Base-by-base conservation (phyloP, 2,329 filamentous ascomycete genomes). In the Phyllosticta ampelicida region DNA sequence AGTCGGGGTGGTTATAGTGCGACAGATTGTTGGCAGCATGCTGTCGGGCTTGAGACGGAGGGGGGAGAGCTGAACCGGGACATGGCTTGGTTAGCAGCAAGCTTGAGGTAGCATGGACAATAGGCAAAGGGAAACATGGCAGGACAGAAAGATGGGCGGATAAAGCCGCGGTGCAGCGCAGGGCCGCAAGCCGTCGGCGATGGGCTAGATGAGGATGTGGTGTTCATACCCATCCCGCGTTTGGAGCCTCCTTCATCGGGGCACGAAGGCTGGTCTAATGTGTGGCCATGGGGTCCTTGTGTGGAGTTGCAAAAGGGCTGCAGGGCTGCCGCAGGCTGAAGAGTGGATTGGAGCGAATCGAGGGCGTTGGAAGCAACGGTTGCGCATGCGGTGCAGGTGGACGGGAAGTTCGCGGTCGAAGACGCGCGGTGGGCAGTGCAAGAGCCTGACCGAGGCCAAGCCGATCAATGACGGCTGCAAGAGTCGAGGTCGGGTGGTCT, bases 201-300 rank as follows among this genome's bases (percentile, higher is more conserved):
- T 9, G 6, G 30, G 36, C 23, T 44, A n/a, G 36, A 11, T n/a
- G 54, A 20, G n/a, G 48, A 21, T n/a, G 44, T 28, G 48, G 11
- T n/a, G 44, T 28, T 68, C 69, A 70, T 63, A 72, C 71, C 71
- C 70, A 72, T 72, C 65, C 67, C 68, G 68, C 66, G 65, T 66
- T 63, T 60, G 62, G 61, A 60, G 61, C 65, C 64, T 67, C 66
- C 54, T 67, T 71, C 68, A 71, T 72, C 64, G 63, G 67, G 55
- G 54, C 61, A 54, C 55, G 48, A 51, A 23, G 56, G 30, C 53
- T 48, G 49, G 36, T 58, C 58, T 58, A 62, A 55, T 62, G 62
- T 60, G 61, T 53, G 53, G 61, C 61, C 62, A 62, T 61, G 61
- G 64, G 54, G 60, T 51, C 53, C 60, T 50, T 56, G 52, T 56